Base-by-base conservation (phyloP, 2,329 filamentous ascomycete species). In the Dothideomycetes sp. region DNA sequence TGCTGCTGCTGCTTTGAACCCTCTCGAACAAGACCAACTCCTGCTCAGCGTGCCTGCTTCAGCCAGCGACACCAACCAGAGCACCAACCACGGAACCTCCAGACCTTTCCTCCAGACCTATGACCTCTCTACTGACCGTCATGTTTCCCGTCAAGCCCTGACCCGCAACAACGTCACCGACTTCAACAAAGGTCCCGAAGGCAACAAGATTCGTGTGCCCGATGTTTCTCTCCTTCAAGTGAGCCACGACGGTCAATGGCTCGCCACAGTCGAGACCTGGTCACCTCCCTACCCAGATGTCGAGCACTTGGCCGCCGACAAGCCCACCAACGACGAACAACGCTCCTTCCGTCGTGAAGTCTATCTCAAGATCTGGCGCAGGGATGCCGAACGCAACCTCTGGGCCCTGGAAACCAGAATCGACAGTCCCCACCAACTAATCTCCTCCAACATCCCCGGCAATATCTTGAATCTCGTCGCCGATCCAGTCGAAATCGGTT, bases 261-360 rank as follows among this genome's bases (percentile, higher is more conserved):
- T 98, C 43, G 88, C 83, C 4, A 95, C 86, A 1, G 75, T 94
- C 1, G 91, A 98, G 57, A 84, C 88, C 54, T 98, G 91, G 91
- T 72, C 74, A 37, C 87, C 87, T 1, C 77, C 84, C 8, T 64
- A 67, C 10, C 68, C 74, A 45, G 87, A 95, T 54, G 62, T 84
- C 11, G 71, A 75, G 27, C 71, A 72, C 42, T 59, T 83, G 19
- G 61, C 68, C 37, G 53, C 59, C 10, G 60, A 64, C 30, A 54
- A 64, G 34, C 53, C 56, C 11, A 50, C 48, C 27, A 44, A 52
- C 7, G 41, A 50, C 7, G 65, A 67, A 38, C 64, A 72, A 46
- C 56, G 67, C 60, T 38, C 62, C 54, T 46, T 65, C 62, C 49
- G 69, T 64, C 72, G 73, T 30, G 89, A 96, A 57, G 75, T 87